Evolutionary conservation across 2,329 filamentous ascomycete species (phyloP), one percentile per base, ranked within the genome.

Genomic region (Didymellaceae sp.): DNA sequence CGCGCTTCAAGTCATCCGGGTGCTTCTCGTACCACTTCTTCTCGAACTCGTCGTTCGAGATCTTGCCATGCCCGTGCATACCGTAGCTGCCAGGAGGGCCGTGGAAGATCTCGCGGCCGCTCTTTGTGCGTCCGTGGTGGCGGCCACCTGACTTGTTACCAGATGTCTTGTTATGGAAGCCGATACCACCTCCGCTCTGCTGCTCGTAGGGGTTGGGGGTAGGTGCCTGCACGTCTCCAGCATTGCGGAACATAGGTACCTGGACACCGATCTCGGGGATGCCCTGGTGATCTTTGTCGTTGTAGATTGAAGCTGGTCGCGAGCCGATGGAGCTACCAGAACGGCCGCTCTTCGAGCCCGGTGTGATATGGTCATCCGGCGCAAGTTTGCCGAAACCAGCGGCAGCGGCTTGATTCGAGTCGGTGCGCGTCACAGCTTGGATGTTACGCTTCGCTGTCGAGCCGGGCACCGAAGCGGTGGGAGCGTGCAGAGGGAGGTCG

Each of bases 201-300:
- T 72, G 61, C 20, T 68, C 65, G 52, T 74, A 77, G 7, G 86
- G 87, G 2, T 86, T 83, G 1, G 92, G 91, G 2, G 92, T 94
- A 2, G 94, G 94, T 11, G 94, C 94, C 76, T 99, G 94, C 8
- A 97, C 94, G 70, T 97, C 93, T 55, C 94, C 94, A 33, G 94
- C 90, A 70, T 94, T 85, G 44, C 87, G 89, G 69, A 94, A 88
- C 90, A 99, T 94, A 40, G 94, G 94, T 30, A 99, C 93, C 67
- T 92, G 88, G 66, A 90, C 85, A 38, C 93, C 93, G 61, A 97
- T 94, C 69, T 95, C 90, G 2, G 92, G 92, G 63, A 97, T 96
- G 17, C 92, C 93, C 46, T 91, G 86, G 58, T 94, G 89, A 35
- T 93, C 89, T 10, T 70, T 88, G 31, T 74, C 73, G 38, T 74